A percentile compares a stretch with the other conserved stretches of the same genome.
phyloP scores from a whole-genome alignment of 306 rosid species.

The Dalbergia oliveri region DNA sequence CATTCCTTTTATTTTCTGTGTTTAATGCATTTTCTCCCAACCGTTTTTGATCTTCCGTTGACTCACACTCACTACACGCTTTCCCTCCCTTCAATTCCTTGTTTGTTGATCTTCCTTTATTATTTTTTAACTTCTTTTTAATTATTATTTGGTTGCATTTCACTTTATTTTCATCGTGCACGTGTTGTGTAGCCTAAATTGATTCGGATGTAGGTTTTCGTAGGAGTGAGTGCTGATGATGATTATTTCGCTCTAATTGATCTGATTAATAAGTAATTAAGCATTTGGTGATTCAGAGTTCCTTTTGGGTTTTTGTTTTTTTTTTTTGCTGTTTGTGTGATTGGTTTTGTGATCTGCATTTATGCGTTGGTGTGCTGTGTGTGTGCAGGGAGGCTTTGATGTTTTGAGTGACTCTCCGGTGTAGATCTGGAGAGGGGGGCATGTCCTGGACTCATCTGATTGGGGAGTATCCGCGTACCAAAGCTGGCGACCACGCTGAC shows the following conservation, averaged over 20 bases:
- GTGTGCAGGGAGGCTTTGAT: constrained; percentile 73
- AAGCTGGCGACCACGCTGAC: constrained; percentile 80
- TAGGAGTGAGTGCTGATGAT: background rate
- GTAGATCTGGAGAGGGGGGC: constrained; percentile 76
- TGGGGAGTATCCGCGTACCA: constrained; percentile 48
- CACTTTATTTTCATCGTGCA: background rate
- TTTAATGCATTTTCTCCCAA: constrained; percentile 20
- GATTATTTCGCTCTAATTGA: background rate
- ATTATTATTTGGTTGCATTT: constrained; percentile 40
- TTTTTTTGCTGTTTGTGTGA: constrained; percentile 9
- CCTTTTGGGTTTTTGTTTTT: background rate
- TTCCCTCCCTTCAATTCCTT: constrained; percentile 42
- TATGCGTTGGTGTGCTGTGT: constrained; percentile 3
- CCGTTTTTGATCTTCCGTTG: constrained; percentile 47
- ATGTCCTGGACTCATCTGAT: constrained; percentile 48
- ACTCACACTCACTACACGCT: constrained; percentile 44
- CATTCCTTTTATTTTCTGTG: background rate
- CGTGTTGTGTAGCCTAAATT: background rate
- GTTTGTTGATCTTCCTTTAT: constrained; percentile 56
- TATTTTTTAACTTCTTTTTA: background rate
- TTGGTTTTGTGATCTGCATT: constrained; percentile 49
- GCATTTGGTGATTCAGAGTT: background rate
- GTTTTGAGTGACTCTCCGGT: constrained; percentile 52
- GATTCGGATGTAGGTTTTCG: constrained; percentile 13
- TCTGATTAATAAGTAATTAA: background rate